phyloP scores from a whole-genome alignment of 2,329 filamentous ascomycete species.

The Calycina herbarum region DNA sequence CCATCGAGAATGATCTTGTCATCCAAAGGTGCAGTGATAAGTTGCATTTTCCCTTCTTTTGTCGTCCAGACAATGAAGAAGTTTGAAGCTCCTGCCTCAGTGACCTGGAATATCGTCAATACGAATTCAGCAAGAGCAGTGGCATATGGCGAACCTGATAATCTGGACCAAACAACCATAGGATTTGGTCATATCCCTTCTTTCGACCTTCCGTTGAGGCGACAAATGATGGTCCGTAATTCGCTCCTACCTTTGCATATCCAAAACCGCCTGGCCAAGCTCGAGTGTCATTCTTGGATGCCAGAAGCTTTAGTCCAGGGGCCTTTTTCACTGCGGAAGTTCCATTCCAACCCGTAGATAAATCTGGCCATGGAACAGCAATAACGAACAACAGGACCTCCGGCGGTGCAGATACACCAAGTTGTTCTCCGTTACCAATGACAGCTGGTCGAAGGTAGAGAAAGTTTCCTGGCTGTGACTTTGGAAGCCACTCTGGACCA shows the following conservation, averaged over 20 bases:
- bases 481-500: slow-evolving; percentile 69
- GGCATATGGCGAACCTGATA: slow-evolving; percentile 40
- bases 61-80: slow-evolving; percentile 83
- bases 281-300: slow-evolving; percentile 76
- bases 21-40: slow-evolving; percentile 81
- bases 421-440: slow-evolving; percentile 77
- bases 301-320: slow-evolving; percentile 70
- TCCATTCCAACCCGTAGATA: slow-evolving; percentile 26
- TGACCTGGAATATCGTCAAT: slow-evolving; percentile 57
- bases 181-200: slow-evolving; percentile 79
- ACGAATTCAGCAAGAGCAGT: not conserved
- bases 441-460: slow-evolving; percentile 85
- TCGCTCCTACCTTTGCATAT: slow-evolving; percentile 88
- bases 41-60: slow-evolving; percentile 61
- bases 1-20: slow-evolving; percentile 84
- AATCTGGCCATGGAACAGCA: slow-evolving; percentile 54
- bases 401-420: slow-evolving; percentile 76
- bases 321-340: slow-evolving; percentile 38
- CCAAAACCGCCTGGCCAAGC: slow-evolving; percentile 94
- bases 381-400: slow-evolving; percentile 88
- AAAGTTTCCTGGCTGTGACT: slow-evolving; percentile 65
- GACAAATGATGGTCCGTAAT: slow-evolving; percentile 82
- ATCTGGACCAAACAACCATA: slow-evolving; percentile 79
- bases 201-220: slow-evolving; percentile 72
- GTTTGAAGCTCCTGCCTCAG: slow-evolving; percentile 88